Base-by-base conservation (phyloP, 257 asterid species). In the Plantago major region DNA sequence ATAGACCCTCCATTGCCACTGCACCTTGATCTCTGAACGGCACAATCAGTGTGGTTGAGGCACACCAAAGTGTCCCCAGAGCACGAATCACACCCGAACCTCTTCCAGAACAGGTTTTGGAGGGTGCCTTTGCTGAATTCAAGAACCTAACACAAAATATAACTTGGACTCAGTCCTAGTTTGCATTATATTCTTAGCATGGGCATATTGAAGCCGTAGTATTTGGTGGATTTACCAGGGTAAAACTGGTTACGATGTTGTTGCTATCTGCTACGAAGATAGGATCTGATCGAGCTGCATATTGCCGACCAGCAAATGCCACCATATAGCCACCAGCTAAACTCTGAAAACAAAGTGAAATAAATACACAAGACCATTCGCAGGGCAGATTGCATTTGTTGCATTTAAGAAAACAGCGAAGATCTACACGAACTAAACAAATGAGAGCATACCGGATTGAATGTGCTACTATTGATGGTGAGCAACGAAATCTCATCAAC, bases 401-500 rank as follows among this genome's bases (percentile, higher is more conserved):
- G 53, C 53, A 17, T 19, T 11, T 33, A 12, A 11, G 15, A 4
- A 55, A n/a, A 12, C 16, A 28, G 16, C 6, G 8, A 4, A 11
- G 46, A 56, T 56, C 46, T 11, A 18, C 6, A 17, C 16, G 10
- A 55, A 13, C 17, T 1, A 19, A 12, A 44, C 48, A 58, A 9
- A 19, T 12, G 12, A 42, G 0, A 15, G 2, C 67, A 30, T 68
- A 86, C 95, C 13, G 81, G 88, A 66, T 71, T 73, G 60, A 80
- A 76, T 47, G 81, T 65, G 88, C 58, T 69, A 77, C 76, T 78
- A n/a, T 70, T 73, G 74, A 87, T 68, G 11, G 95, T 80, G 71
- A 93, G 97, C 48, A 93, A 92, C n/a, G 99, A 78, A 70, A 93
- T 79, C 81, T 93, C 97, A 48, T 93, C 97, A 7, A 89, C 88